Evolutionary conservation across 768 basidiomycete species (phyloP), one percentile per base, ranked within the genome.

Genomic region (Boletus rufocinnamomeus): DNA sequence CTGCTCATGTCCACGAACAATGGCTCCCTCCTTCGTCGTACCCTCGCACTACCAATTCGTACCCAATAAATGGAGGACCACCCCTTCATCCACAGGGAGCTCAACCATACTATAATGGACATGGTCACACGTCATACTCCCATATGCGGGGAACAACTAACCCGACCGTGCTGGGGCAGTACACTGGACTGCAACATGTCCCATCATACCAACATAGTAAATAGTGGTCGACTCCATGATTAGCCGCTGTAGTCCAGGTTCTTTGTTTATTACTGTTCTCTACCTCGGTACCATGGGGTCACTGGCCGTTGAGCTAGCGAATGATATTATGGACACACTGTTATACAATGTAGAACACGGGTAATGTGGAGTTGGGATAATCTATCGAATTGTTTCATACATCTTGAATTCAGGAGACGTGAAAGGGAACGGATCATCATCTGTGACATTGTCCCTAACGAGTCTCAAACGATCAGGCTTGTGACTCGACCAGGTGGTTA

Each of bases 401-500:
- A 90, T 86, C 66, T 80, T 89, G 79, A 87, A 94, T 17, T 75
- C 72, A 11, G 80, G 76, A 9, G 82, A 80, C 28, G 76, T 77
- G 72, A 90, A 95, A 4, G 84, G 82, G 65, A 93, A 88, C 13
- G 86, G 83, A 64, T 93, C 92, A 48, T 87, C 88, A 52, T 86
- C 79, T 27, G 77, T 67, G 11, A 74, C 50, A 44, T 48, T 72
- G n/a, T 83, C 81, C 67, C 80, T 81, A 55, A 23, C 5, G 45
- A 60, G 16, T 19, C 27, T 16, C 27, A 60, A 43, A 32, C 30
- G 47, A 35, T 60, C 35, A 63, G 53, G 14, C 30, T n/a, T 9
- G 6, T 23, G n/a, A 34, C n/a, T 30, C n/a, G 2, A 40, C 11
- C 21, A 49, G 4, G 27, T 27, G 10, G 28, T 30, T 1, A 41